Conservation (phyloP, 345 rosid species). For the Euphorbia lathyris region DNA sequence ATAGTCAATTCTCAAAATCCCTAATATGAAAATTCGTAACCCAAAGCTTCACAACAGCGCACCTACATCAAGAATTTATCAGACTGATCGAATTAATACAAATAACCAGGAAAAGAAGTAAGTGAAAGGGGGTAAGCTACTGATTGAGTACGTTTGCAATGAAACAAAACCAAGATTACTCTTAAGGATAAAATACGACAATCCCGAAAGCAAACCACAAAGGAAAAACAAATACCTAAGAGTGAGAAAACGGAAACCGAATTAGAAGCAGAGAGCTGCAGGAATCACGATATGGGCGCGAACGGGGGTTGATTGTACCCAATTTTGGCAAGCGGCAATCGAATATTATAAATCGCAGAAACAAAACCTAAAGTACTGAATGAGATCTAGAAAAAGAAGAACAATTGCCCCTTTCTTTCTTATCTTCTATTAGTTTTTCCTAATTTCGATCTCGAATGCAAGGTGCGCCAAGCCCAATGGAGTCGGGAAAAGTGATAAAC, state of each 20-base stretch:
- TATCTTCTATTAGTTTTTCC: too few relatives aligned
- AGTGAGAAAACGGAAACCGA: not conserved
- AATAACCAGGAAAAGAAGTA: not conserved
- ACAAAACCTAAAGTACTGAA: not conserved
- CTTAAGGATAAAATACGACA: not conserved
- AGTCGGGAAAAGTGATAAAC: too few relatives aligned
- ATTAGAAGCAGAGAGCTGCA: not conserved
- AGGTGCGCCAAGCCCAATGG: too few relatives aligned
- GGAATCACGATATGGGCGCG: not conserved
- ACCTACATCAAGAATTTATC: slow-evolving; percentile 10
- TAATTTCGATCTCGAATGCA: too few relatives aligned
- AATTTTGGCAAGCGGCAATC: not conserved
- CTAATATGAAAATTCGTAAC: not conserved
- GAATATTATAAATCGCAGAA: not conserved
- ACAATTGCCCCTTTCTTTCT: not conserved
- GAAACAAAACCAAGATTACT: not conserved
- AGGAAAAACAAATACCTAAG: not conserved
- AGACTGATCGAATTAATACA: not conserved
- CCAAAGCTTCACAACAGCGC: not conserved
- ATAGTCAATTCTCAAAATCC: slow-evolving; percentile 25
- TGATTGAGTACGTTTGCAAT: not conserved
- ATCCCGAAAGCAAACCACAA: not conserved
- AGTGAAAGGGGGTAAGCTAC: not conserved
- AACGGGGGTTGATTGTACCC: not conserved
- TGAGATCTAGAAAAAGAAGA: not conserved